phyloP scores from a whole-genome alignment of 176 grass and related monocot species.

The Dendrocalamus sinicus region DNA sequence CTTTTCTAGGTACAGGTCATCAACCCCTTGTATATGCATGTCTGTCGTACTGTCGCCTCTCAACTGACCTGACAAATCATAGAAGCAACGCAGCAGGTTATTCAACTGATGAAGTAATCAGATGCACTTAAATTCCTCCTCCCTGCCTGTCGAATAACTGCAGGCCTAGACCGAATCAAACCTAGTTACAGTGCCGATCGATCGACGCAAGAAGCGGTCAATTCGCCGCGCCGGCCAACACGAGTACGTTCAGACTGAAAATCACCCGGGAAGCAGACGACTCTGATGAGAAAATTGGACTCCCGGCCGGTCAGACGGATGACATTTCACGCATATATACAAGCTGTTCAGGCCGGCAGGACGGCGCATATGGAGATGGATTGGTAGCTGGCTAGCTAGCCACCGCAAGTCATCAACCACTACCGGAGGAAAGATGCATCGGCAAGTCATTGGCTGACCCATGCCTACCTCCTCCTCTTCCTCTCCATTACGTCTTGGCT shows the following conservation, averaged over 20 bases:
- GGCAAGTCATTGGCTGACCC: slow-evolving; percentile 35
- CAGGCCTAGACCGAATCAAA: slow-evolving; percentile 12
- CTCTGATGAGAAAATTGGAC: slow-evolving; percentile 22
- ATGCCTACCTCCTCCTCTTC: background rate
- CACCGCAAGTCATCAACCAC: slow-evolving; percentile 54
- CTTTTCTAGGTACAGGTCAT: slow-evolving; percentile 53
- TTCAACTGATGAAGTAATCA: background rate
- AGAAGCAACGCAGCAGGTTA: slow-evolving; percentile 20
- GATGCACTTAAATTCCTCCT: background rate
- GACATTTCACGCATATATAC: background rate
- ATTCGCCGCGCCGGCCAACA: background rate
- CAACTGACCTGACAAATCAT: slow-evolving; percentile 45
- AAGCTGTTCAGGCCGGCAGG: slow-evolving; percentile 17
- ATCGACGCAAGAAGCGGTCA: slow-evolving; percentile 12
- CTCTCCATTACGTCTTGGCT: background rate
- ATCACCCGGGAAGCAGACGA: background rate
- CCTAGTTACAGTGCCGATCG: background rate
- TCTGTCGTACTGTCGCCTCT: slow-evolving; percentile 15
- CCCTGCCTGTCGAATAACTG: background rate
- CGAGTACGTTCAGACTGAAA: slow-evolving; percentile 9
- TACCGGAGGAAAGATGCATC: slow-evolving; percentile 44
- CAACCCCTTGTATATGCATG: slow-evolving; percentile 27
- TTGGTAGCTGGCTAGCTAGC: slow-evolving; percentile 8
- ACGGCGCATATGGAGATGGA: background rate
- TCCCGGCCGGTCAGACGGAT: slow-evolving; percentile 23